Evolutionary conservation across 2,329 filamentous ascomycete species (phyloP).

Genomic region (Colletotrichum zoysiae): DNA sequence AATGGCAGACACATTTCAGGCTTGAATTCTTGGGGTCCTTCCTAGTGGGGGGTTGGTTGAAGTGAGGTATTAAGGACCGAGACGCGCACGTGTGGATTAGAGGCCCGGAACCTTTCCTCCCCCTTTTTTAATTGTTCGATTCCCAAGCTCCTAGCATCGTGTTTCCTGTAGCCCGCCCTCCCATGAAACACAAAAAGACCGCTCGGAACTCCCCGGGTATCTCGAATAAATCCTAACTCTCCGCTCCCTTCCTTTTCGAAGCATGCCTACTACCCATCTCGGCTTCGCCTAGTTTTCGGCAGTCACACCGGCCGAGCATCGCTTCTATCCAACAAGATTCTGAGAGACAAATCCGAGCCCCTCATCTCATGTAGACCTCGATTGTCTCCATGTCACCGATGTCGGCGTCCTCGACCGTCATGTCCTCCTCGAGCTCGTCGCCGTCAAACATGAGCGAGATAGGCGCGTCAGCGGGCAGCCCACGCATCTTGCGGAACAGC

Average conservation of each 20-base stretch:
- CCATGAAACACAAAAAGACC: slow-evolving; percentile 1
- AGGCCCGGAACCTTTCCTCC: background rate
- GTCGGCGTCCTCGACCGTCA: slow-evolving; percentile 74
- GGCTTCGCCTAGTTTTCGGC: background rate
- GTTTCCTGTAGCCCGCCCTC: background rate
- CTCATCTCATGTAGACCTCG: slow-evolving; percentile 74
- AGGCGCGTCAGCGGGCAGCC: slow-evolving; percentile 63
- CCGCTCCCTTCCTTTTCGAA: background rate
- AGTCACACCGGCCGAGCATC: background rate
- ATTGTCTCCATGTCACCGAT: slow-evolving; percentile 81
- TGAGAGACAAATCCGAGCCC: background rate
- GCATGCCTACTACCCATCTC: background rate
- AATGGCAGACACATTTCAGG: background rate
- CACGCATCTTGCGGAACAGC: slow-evolving; percentile 69
- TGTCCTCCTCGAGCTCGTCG: slow-evolving; percentile 72
- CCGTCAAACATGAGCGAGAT: slow-evolving; percentile 82
- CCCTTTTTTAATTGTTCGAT: background rate
- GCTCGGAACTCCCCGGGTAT: slow-evolving; percentile 38
- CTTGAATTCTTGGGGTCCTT: background rate
- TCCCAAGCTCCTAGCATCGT: background rate
- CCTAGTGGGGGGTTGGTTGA: background rate
- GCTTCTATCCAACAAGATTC: no score
- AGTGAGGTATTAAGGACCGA: background rate
- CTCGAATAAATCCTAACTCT: slow-evolving; percentile 29
- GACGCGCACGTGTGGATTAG: no score